These are phyloP conservation scores for Leccinum uliginosum DNA, from an alignment of 768 basidiomycete species.

Conservation along the genomic window DNA sequence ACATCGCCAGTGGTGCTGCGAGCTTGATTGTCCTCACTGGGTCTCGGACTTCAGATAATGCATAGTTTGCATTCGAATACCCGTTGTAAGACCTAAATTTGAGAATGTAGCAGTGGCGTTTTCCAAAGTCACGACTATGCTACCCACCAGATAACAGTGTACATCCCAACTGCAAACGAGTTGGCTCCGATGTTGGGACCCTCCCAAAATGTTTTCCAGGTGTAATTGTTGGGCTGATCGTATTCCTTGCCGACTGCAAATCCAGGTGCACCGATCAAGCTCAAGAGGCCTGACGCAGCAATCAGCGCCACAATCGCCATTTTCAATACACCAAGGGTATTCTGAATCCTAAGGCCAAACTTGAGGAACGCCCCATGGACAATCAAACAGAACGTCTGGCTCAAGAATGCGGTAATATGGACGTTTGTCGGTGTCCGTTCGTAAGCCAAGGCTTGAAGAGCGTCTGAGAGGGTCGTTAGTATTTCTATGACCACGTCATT, in stretches of 20 bases:
- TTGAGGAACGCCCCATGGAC: constrained; percentile 52
- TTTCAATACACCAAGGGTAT: constrained; percentile 59
- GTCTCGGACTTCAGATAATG: constrained; percentile 63
- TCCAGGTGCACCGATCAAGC: constrained; percentile 44
- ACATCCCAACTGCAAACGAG: constrained; percentile 59
- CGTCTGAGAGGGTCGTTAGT: constrained; percentile 40
- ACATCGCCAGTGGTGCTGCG: constrained; percentile 65
- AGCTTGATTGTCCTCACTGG: constrained; percentile 68
- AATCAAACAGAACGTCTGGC: constrained; percentile 52
- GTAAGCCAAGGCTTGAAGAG: constrained; percentile 49
- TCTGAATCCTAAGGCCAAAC: constrained; percentile 60
- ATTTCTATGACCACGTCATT: background rate
- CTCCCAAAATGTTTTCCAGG: constrained; percentile 60
- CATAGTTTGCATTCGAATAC: constrained; percentile 73
- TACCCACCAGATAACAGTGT: constrained; percentile 65
- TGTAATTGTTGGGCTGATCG: constrained; percentile 52
- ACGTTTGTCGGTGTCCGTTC: constrained; percentile 43
- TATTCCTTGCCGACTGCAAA: constrained; percentile 49
- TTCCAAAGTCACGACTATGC: background rate
- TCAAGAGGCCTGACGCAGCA: constrained; percentile 50
- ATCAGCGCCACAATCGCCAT: constrained; percentile 51
- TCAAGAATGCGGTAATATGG: constrained; percentile 51
- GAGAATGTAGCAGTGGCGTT: background rate
- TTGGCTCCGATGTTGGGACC: constrained; percentile 53
- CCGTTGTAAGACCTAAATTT: constrained; percentile 67